Percentiles rank a stretch among this genome's conserved stretches.
Conservation (phyloP, 257 asterid genomes). For the Eucommia ulmoides region DNA sequence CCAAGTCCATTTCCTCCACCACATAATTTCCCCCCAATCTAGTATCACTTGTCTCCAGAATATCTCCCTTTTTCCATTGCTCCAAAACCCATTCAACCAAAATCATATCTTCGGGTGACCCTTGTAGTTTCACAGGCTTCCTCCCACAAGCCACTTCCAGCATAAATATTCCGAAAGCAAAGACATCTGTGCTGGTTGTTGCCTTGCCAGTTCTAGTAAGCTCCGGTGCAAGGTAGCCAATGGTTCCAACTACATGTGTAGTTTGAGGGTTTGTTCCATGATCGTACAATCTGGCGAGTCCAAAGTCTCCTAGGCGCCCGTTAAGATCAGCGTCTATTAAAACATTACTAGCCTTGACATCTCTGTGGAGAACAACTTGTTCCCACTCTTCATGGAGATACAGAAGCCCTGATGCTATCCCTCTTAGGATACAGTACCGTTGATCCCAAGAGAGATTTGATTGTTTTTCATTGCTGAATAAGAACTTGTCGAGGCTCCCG, state of each 20-base stretch:
- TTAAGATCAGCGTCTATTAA: not conserved
- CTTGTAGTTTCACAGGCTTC: not conserved
- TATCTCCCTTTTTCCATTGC: not conserved
- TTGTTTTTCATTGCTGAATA: not conserved
- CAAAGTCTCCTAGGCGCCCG: conserved; percentile 1
- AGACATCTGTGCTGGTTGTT: not conserved
- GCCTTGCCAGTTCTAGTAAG: not conserved
- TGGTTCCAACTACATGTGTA: not conserved
- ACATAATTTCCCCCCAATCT: too few species aligned
- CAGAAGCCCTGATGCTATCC: conserved; percentile 1
- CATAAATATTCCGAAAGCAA: not conserved
- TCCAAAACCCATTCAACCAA: conserved; percentile 1
- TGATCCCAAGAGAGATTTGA: not conserved
- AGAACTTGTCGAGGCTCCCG: not conserved
- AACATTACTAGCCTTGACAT: conserved; percentile 1
- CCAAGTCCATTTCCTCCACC: too few species aligned
- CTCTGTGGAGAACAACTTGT: not conserved
- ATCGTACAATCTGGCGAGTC: not conserved
- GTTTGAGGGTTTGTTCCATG: not conserved
- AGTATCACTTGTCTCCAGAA: too few species aligned
- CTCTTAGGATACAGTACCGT: not conserved
- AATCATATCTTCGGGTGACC: not conserved
- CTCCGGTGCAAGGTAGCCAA: not conserved
- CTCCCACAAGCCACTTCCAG: conserved; percentile 1
- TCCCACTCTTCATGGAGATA: conserved; percentile 1